A percentile compares a stretch with the other conserved stretches of the same genome.
Conservation (phyloP, 192 early-diverging fungal genomes). For the Martensiomyces pterosporus region DNA sequence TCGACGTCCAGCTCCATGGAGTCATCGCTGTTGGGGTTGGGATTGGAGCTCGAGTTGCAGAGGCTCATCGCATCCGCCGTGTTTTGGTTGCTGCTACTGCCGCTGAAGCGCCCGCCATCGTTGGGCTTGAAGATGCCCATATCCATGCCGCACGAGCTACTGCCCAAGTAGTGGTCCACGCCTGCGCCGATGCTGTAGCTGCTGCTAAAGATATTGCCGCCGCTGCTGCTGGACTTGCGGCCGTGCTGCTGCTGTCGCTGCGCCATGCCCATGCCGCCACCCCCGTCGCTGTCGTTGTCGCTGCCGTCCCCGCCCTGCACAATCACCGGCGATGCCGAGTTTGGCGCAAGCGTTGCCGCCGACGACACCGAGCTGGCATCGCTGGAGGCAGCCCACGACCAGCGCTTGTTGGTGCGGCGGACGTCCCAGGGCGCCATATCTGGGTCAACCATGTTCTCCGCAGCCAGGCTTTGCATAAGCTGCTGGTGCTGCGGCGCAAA, state of each 20-base stretch:
- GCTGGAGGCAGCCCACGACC: conserved; percentile 27
- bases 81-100: too few relatives aligned
- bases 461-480: conserved; percentile 22
- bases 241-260: neutral
- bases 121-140: too few relatives aligned
- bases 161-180: too few relatives aligned
- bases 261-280: neutral
- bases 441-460: conserved; percentile 16
- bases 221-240: conserved; percentile 3
- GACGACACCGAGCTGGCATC: conserved; percentile 35
- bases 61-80: too few relatives aligned
- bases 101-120: too few relatives aligned
- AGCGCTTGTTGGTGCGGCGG: conserved; percentile 6
- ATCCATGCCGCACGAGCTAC: too few relatives aligned
- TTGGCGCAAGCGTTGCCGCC: conserved; percentile 28
- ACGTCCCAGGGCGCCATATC: conserved; percentile 9
- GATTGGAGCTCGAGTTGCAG: too few relatives aligned
- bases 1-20: conserved; percentile 12
- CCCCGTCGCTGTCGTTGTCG: too few relatives aligned
- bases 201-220: neutral
- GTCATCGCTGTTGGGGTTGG: too few relatives aligned
- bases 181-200: neutral
- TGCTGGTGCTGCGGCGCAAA: conserved; percentile 38
- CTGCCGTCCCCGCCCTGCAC: neutral
- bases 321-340: neutral